phyloP scores from a whole-genome alignment of 2,329 filamentous ascomycete genomes.

The Colletotrichum siamense region DNA sequence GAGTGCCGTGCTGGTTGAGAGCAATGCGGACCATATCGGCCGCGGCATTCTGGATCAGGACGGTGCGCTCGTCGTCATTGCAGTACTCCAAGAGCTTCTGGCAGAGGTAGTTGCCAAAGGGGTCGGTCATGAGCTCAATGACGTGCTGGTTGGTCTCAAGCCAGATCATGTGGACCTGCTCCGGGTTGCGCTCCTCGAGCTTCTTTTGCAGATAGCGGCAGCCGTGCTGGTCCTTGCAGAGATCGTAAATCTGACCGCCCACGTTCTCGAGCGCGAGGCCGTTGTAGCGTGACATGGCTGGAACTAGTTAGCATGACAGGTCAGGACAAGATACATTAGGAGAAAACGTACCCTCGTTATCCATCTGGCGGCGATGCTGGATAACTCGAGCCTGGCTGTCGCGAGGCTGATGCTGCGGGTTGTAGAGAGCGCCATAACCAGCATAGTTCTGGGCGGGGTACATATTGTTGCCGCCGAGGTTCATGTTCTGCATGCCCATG shows the following conservation, averaged over 20 bases:
- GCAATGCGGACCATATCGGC: slow-evolving; percentile 91
- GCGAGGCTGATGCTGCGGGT: slow-evolving; percentile 60
- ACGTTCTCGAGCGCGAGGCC: slow-evolving; percentile 84
- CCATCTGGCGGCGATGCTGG: slow-evolving; percentile 75
- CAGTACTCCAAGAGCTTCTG: slow-evolving; percentile 97
- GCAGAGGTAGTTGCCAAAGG: slow-evolving; percentile 98
- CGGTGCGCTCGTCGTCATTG: slow-evolving; percentile 93
- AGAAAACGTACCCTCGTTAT: slow-evolving; percentile 66
- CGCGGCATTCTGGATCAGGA: slow-evolving; percentile 88
- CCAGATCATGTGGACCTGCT: slow-evolving; percentile 92
- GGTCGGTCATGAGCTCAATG: slow-evolving; percentile 97
- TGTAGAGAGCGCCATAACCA: slow-evolving; percentile 59
- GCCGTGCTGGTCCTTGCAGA: slow-evolving; percentile 98
- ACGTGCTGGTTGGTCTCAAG: slow-evolving; percentile 92
- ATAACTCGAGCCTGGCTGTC: slow-evolving; percentile 81
- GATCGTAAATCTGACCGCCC: slow-evolving; percentile 80
- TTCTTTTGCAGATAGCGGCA: slow-evolving; percentile 98
- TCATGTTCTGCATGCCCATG: slow-evolving; percentile 73
- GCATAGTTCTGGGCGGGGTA: slow-evolving; percentile 65
- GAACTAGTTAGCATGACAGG: slow-evolving; percentile 31
- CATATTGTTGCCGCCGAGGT: slow-evolving; percentile 47
- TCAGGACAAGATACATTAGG: background rate
- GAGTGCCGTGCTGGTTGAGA: slow-evolving; percentile 95
- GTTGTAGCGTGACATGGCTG: slow-evolving; percentile 79
- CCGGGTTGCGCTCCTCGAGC: slow-evolving; percentile 84